Evolutionary conservation across 106 monocot genomes (phyloP), one percentile per base, ranked within the genome.

Genomic region (Platanthera zijinensis): DNA sequence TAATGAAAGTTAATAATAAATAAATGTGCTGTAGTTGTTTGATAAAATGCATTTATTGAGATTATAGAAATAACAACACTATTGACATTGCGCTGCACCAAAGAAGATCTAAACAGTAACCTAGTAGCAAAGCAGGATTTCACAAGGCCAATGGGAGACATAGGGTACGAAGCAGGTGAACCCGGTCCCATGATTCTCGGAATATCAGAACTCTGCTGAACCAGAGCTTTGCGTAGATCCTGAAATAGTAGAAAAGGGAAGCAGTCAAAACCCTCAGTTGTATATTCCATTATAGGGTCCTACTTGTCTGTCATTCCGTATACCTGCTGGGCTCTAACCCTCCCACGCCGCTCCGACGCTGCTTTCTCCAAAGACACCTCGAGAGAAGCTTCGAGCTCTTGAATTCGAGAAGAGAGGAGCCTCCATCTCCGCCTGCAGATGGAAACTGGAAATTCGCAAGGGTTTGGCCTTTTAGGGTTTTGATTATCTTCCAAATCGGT

Each of bases 91-190:
- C 32, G 32, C 2, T 59, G 59, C n/a, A 59, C 59, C 59, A 8
- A 59, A 59, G 1, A 59, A 70, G 46, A 2, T 70, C 9, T n/a
- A 47, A 49, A 25, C 13, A 14, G 18, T 73, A 74, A 96, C 96
- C 96, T 97, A 28, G 96, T 89, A 39, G 91, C 83, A 77, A 97
- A 97, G 80, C 96, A 97, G 18, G 96, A 97, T 4, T 75, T 82
- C 15, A 89, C 87, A 5, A 83, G 78, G 21, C 84, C 96, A 52
- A 97, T 94, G 12, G 96, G 93, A 54, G 68, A 69, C 89, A 97
- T 87, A 10, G 96, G 96, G 77, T 84, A 96, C 72, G 75, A 73
- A 45, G 7, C 48, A 47, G 79, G 51, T 3, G 75, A 75, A 49
- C 52, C 19, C 10, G 72, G 17, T 5, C 46, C n/a, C 15, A 13